Evolutionary conservation across 495 filamentous ascomycete genomes (phyloP), one percentile per base, ranked within the genome.

Genomic region (Daldinia childiae): DNA sequence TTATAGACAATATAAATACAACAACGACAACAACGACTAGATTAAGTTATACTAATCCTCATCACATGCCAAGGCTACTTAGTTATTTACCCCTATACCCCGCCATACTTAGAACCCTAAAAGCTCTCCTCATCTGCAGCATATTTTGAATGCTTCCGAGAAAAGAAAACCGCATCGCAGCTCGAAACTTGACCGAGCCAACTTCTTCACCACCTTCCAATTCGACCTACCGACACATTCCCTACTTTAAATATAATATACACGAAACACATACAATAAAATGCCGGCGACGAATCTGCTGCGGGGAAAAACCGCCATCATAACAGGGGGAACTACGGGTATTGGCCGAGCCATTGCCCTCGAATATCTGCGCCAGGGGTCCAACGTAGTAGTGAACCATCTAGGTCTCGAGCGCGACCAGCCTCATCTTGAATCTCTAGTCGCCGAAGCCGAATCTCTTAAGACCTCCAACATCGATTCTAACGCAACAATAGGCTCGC

Each of bases 271-370:
- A 2, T 17, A 56, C 7, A 17, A 34, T 2, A 56, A 32, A 9
- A 84, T 84, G 82, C 74, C 80, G 7, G 60, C 77, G 17, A 77
- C 80, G 5, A 83, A 86, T 74, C 82, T 92, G 69, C 85, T 94
- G 43, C 78, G 81, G 62, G 85, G 85, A 78, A 93, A 92, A 74
- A 88, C 89, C 3, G 90, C 90, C 76, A 90, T 91, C 76, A 89
- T 94, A 68, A 93, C 91, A 4, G 91, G 91, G 68, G 90, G 90
- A 45, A 87, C 90, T 1, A 92, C 91, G 1, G 91, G 91, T 61
- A 94, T 94, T 71, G 91, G 91, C 51, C 85, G 91, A 32, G 91
- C 91, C 69, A 93, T 93, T 66, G 85, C 89, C 45, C 85, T 94
- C 48, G 89, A 86, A 55, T 94, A 89, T 72, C 79, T 93, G 62